Percentiles rank a stretch among this genome's conserved stretches.
Conservation (phyloP, 176 grass and related monocot species). For the Chrysopogon serrulatus region DNA sequence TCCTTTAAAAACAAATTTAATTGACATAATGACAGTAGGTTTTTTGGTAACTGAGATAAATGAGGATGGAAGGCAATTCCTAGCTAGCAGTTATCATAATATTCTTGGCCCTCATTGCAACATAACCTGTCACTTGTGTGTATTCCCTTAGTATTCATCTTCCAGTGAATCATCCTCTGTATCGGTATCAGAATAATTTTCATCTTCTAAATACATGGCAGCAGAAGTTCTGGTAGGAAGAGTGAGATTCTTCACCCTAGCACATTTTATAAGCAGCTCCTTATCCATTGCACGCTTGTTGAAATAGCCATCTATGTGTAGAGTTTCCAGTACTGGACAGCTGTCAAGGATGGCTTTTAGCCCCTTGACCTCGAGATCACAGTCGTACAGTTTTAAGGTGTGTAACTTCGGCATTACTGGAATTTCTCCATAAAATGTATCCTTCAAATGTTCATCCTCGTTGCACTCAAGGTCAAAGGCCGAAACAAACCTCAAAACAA, state of each 20-base stretch:
- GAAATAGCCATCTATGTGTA: neutral
- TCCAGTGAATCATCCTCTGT: too few relatives aligned
- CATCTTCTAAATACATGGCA: rapidly evolving
- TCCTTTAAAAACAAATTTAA: too few relatives aligned
- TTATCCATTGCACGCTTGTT: neutral
- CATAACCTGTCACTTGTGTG: too few relatives aligned
- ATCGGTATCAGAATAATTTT: too few relatives aligned
- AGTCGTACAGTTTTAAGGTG: neutral
- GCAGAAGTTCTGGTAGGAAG: neutral
- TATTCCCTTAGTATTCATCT: too few relatives aligned
- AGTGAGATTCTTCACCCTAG: neutral
- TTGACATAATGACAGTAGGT: too few relatives aligned
- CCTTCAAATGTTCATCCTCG: too few relatives aligned
- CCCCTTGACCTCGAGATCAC: neutral
- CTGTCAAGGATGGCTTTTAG: neutral
- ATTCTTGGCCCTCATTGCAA: too few relatives aligned
- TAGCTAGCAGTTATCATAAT: too few relatives aligned
- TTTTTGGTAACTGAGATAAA: too few relatives aligned
- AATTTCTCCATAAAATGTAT: neutral
- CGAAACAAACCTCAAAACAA: neutral
- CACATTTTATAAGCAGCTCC: neutral
- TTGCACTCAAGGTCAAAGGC: too few relatives aligned
- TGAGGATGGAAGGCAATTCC: too few relatives aligned
- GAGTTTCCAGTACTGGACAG: neutral
- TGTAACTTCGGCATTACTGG: neutral